Evolutionary conservation across 306 rosid genomes (phyloP).

Genomic region (Pterocarpus macrocarpus): DNA sequence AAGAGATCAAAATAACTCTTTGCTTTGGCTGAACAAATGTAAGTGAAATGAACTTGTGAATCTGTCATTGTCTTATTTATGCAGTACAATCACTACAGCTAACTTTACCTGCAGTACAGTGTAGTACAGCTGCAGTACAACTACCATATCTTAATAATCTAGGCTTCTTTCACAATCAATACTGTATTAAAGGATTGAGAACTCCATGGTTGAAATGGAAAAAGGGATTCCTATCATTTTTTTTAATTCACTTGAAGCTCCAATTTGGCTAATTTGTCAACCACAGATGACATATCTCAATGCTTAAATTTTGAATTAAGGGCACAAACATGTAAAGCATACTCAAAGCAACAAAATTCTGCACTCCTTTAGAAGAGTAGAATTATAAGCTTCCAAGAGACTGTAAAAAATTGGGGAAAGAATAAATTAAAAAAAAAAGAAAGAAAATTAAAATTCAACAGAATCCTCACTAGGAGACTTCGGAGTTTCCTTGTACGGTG

Average conservation of each 20-base stretch:
- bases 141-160: no score
- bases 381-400: constrained; percentile 15
- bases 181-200: no score
- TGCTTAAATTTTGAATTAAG: constrained; percentile 21
- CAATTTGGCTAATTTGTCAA: constrained; percentile 16
- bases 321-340: constrained; percentile 19
- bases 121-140: no score
- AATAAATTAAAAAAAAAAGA: constrained; percentile 29
- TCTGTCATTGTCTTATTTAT: no score
- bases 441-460: constrained; percentile 32
- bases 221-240: not conserved
- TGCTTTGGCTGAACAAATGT: no score
- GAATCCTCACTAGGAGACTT: constrained; percentile 70
- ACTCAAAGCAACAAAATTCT: constrained; percentile 14
- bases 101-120: no score
- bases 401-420: constrained; percentile 7
- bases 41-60: no score
- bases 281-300: constrained; percentile 12
- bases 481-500: constrained; percentile 69
- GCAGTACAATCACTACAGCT: no score
- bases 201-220: not conserved
- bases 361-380: not conserved
- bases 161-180: no score
- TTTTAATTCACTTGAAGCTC: not conserved
- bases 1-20: no score